A percentile compares a stretch with the other conserved stretches of the same genome.
These are phyloP conservation scores for Aspergillus oerlinghausenensis DNA, from an alignment of 2,329 filamentous ascomycete species.

Conservation along the genomic window DNA sequence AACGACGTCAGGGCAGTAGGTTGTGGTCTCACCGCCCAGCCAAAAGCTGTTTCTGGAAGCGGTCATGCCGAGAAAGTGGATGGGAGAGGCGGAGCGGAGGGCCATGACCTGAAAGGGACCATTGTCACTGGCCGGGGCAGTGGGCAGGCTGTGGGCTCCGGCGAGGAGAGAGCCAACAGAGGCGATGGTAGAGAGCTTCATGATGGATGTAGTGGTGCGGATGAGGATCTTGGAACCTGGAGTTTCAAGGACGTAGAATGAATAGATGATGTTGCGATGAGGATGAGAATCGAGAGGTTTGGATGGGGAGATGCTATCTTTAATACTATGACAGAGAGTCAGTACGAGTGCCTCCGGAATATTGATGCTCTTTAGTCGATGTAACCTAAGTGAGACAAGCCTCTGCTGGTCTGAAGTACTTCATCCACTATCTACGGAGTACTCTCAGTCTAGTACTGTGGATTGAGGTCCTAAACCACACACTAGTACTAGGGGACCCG, in stretches of 20 bases:
- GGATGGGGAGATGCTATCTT: background rate
- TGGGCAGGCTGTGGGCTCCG: background rate
- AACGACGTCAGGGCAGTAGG: slow-evolving; percentile 45
- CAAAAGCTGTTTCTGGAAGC: slow-evolving; percentile 46
- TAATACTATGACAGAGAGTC: background rate
- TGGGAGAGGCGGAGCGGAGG: slow-evolving; percentile 42
- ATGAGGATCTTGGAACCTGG: background rate
- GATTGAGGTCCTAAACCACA: background rate
- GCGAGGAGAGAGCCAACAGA: background rate
- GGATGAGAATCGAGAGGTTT: background rate
- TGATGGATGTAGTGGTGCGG: slow-evolving; percentile 1
- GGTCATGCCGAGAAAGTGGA: slow-evolving; percentile 45
- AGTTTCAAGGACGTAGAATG: background rate
- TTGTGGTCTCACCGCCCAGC: slow-evolving; percentile 42
- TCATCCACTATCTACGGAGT: background rate
- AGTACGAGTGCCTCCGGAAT: background rate
- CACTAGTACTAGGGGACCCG: background rate
- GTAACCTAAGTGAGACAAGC: background rate
- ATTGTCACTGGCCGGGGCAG: slow-evolving; percentile 1
- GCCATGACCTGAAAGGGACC: slow-evolving; percentile 40
- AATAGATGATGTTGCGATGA: background rate
- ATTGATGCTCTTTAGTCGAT: background rate
- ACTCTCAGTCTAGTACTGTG: background rate
- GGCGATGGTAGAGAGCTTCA: background rate
- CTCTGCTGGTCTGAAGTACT: background rate